phyloP scores from a whole-genome alignment of 768 basidiomycete species.

The Tylopilus intermedius region DNA sequence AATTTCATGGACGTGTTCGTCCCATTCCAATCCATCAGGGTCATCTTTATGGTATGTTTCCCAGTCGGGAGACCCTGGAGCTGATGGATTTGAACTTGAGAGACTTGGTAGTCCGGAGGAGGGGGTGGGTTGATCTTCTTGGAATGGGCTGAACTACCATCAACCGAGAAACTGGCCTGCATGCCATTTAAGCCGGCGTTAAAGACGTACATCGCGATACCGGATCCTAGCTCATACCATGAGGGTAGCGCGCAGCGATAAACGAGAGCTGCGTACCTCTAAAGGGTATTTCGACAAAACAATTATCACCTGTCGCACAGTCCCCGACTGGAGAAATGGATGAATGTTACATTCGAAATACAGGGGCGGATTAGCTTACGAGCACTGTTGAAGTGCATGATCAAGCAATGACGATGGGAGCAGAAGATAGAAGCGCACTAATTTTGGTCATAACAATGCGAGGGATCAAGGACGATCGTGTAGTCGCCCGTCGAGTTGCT shows the following conservation, averaged over 20 bases:
- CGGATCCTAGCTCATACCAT: constrained; percentile 16
- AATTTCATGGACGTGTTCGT: constrained; percentile 20
- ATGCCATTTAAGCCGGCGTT: constrained; percentile 19
- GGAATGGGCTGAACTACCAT: constrained; percentile 4
- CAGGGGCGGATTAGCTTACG: constrained; percentile 8
- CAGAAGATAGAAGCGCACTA: constrained; percentile 16
- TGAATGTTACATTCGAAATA: neutral
- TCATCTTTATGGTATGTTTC: constrained; percentile 21
- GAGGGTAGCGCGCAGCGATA: neutral
- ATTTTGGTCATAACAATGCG: constrained; percentile 21
- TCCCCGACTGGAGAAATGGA: constrained; percentile 7
- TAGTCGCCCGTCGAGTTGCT: constrained; percentile 20
- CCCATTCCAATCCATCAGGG: constrained; percentile 18
- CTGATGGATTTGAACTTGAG: constrained; percentile 18
- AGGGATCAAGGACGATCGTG: constrained; percentile 13
- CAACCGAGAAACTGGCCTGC: constrained; percentile 20
- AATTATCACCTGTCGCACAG: constrained; percentile 14
- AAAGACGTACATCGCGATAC: constrained; percentile 25
- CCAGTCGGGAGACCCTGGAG: constrained; percentile 13
- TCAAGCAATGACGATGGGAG: neutral
- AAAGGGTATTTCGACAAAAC: constrained; percentile 20
- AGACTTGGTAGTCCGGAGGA: neutral
- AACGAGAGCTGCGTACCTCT: constrained; percentile 7
- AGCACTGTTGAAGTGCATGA: constrained; percentile 6
- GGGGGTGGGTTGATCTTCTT: constrained; percentile 4